Evolutionary conservation across 805 yeast species (phyloP).

Genomic region (Kazachstania taianensis): DNA sequence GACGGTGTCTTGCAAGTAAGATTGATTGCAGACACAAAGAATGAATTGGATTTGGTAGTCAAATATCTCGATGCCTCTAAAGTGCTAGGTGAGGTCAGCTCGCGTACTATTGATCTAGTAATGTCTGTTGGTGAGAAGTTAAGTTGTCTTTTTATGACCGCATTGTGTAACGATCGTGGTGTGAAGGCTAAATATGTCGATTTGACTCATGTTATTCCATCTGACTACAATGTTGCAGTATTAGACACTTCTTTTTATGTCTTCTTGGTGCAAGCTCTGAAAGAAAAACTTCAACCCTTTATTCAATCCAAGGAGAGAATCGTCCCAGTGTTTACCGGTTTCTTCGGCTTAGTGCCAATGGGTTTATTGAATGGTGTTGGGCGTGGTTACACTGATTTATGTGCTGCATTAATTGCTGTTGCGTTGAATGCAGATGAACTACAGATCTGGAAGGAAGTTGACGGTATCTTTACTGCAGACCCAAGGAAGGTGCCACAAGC

Average conservation of each 20-base stretch:
- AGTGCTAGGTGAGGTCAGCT: constrained; percentile 82
- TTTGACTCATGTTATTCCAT: constrained; percentile 60
- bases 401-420: constrained; percentile 94
- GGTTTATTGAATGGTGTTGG: constrained; percentile 90
- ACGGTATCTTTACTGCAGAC: constrained; percentile 97
- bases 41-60: constrained; percentile 58
- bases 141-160: constrained; percentile 81
- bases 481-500: constrained; percentile 93
- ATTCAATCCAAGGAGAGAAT: constrained; percentile 29
- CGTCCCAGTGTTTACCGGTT: constrained; percentile 92
- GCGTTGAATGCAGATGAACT: constrained; percentile 87
- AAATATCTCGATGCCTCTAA: constrained; percentile 78
- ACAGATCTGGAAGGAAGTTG: constrained; percentile 98
- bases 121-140: constrained; percentile 93
- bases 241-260: constrained; percentile 60
- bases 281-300: constrained; percentile 36
- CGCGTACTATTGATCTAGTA: constrained; percentile 79
- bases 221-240: constrained; percentile 43
- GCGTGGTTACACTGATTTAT: constrained; percentile 93
- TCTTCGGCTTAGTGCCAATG: constrained; percentile 93
- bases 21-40: constrained; percentile 48
- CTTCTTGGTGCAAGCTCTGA: constrained; percentile 43
- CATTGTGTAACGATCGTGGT: constrained; percentile 76
- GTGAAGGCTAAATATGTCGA: constrained; percentile 70
- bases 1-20: constrained; percentile 36